Conservation (phyloP, 176 grass and related monocot genomes). For the Avena insularis region DNA sequence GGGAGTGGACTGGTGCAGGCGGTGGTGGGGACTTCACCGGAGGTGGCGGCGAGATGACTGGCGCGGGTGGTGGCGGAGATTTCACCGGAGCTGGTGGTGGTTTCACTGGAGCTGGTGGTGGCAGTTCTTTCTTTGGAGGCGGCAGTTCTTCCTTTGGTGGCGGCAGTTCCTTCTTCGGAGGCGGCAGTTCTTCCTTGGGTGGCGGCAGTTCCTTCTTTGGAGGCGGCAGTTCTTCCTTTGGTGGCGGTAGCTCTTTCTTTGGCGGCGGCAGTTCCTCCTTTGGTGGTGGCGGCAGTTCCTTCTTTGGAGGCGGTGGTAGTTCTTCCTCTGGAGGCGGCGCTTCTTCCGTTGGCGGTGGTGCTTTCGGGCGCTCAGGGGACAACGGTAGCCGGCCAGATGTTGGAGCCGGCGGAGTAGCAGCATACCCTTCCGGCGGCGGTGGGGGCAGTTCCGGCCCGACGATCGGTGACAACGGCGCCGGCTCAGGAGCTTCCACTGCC, state of each 20-base stretch:
- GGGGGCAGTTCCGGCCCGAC: background rate
- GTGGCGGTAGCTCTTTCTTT: background rate
- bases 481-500: background rate
- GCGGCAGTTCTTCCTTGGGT: background rate
- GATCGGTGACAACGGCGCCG: background rate
- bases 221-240: background rate
- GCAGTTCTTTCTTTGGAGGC: background rate
- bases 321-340: background rate
- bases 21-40: background rate
- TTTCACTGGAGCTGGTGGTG: background rate
- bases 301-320: background rate
- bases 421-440: background rate
- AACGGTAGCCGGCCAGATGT: background rate
- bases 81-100: background rate
- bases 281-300: background rate
- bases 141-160: background rate
- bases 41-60: background rate
- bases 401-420: conserved; percentile 36
- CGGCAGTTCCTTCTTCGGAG: background rate
- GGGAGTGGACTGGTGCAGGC: background rate
- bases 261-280: conserved; percentile 2
- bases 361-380: conserved; percentile 22
- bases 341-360: background rate
- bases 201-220: background rate
- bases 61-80: conserved; percentile 4